Evolutionary conservation across 2,329 filamentous ascomycete species (phyloP).

Genomic region (Fusarium devonianum): DNA sequence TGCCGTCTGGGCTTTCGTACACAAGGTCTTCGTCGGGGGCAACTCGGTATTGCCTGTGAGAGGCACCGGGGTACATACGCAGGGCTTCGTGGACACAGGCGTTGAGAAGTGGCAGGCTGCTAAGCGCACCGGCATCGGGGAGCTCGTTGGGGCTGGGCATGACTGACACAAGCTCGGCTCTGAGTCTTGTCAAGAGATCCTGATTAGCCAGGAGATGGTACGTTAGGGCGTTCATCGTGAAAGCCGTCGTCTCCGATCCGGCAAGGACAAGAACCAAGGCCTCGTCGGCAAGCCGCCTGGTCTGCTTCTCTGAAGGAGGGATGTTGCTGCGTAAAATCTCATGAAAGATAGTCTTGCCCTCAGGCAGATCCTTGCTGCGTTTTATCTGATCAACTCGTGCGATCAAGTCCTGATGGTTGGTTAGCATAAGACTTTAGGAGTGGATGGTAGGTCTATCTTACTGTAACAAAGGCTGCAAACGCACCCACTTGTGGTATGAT

Average conservation of each 20-base stretch:
- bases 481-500: conserved; percentile 21
- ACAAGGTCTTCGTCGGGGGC: conserved; percentile 42
- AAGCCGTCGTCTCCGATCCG: conserved; percentile 49
- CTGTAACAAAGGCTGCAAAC: conserved; percentile 11
- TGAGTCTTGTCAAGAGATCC: conserved; percentile 40
- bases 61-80: conserved; percentile 50
- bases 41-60: conserved; percentile 41
- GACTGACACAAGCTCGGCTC: conserved; percentile 43
- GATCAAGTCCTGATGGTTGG: conserved; percentile 4
- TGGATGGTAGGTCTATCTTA: neutral
- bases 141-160: conserved; percentile 15
- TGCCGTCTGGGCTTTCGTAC: conserved; percentile 33
- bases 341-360: conserved; percentile 43
- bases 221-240: conserved; percentile 44
- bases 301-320: conserved; percentile 44
- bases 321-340: conserved; percentile 43
- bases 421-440: neutral
- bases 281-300: conserved; percentile 45
- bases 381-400: conserved; percentile 17
- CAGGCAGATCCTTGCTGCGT: conserved; percentile 5
- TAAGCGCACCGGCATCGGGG: conserved; percentile 37
- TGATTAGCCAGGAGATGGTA: conserved; percentile 49
- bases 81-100: conserved; percentile 50
- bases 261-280: conserved; percentile 45
- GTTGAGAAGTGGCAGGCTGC: conserved; percentile 48